These are phyloP conservation scores for Peterozyma xylosa DNA, from an alignment of 805 yeast genomes.

Conservation along the genomic window DNA sequence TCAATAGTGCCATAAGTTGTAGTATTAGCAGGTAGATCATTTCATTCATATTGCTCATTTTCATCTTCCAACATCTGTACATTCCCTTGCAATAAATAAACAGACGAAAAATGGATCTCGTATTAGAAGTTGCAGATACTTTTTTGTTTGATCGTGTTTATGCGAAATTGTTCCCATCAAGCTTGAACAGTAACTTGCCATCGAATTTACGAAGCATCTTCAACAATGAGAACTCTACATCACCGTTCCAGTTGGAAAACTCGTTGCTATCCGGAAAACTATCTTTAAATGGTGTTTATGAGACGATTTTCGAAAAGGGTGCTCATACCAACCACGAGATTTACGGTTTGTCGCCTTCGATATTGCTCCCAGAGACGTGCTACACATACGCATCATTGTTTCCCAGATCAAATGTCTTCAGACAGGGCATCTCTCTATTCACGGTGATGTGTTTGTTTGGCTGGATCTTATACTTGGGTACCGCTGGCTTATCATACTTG, in stretches of 20 bases:
- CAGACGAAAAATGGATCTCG: slow-evolving; percentile 68
- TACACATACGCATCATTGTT: slow-evolving; percentile 62
- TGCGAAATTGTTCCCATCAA: slow-evolving; percentile 58
- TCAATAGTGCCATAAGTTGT: too few relatives aligned
- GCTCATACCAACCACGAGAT: neutral
- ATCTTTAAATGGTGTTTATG: slow-evolving; percentile 7
- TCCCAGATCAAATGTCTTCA: slow-evolving; percentile 60
- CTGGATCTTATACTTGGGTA: slow-evolving; percentile 67
- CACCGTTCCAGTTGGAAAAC: slow-evolving; percentile 5
- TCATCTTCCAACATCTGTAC: neutral
- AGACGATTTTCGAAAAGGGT: slow-evolving; percentile 4
- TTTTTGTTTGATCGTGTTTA: slow-evolving; percentile 68
- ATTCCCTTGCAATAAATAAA: neutral
- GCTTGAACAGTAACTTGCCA: slow-evolving; percentile 31
- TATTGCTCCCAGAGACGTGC: slow-evolving; percentile 45
- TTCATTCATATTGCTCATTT: neutral
- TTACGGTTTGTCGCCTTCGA: slow-evolving; percentile 42
- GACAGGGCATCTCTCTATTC: slow-evolving; percentile 66
- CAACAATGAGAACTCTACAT: slow-evolving; percentile 11
- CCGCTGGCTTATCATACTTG: slow-evolving; percentile 70
- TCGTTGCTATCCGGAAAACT: neutral
- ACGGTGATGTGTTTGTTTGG: slow-evolving; percentile 76
- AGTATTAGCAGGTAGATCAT: neutral
- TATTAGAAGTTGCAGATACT: slow-evolving; percentile 73
- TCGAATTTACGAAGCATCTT: slow-evolving; percentile 14